Base-by-base conservation (phyloP, 176 grass and related monocot genomes). In the Saccharum officinarum region DNA sequence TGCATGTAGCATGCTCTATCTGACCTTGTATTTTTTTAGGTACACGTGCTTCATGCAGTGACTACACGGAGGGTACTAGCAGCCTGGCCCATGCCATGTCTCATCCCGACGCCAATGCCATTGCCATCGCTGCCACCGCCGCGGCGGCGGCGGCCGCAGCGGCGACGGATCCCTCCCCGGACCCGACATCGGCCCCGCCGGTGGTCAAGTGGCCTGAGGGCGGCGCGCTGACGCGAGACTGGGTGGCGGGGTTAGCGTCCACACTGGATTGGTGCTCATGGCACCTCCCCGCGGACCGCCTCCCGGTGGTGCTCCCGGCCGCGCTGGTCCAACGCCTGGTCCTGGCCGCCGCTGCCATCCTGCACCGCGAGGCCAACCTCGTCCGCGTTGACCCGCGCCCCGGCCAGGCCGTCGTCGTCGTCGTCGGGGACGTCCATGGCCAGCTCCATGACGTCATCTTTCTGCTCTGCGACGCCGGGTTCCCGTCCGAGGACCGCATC, bases 381-480 rank as follows among this genome's bases (percentile, higher is more conserved):
- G 84, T 99, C 11, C 88, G 86, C 37, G 69, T 96, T 39, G 86
- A 96, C 57, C 87, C 88, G 81, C 71, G 73, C 7, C 68, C 72
- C 22, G 87, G 81, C 55, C 85, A 89, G 75, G 25, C 82, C n/a
- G n/a, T n/a, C 38, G 92, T 96, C 50, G 88, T 99, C 30, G 88
- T 99, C 41, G 97, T 99, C 13, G 97, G 97, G 23, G 97, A 99
- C 78, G 93, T 99, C 39, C 97, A 99, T 60, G 97, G 97, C 23
- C 97, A 99, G 97, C 85, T 99, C 52, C 97, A 99, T 84, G 93
- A 99, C 66, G 93, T 96, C 39, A 87, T 99, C 23, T 99, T 96
- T 92, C 76, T 99, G 49, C 88, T 99, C 67, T 86, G 79, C 74
- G 90, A 99, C 75, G 92, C 97, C 0, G 97, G 97, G 5, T 94